Conservation (phyloP, 192 early-diverging fungal genomes). For the Phlyctochytrium planicorne region DNA sequence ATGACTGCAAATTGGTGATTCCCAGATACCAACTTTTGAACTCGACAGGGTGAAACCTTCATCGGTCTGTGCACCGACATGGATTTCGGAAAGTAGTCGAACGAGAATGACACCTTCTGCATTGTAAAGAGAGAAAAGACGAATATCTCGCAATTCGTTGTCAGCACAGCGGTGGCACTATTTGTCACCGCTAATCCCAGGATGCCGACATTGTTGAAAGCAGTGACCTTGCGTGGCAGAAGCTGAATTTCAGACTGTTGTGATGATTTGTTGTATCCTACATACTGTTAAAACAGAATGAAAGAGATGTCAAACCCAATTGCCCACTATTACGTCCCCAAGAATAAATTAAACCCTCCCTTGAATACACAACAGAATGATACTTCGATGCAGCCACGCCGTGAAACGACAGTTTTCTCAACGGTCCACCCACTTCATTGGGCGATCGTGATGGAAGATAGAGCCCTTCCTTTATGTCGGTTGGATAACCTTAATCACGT, state of each 20-base stretch:
- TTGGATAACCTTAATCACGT: slow-evolving; percentile 25
- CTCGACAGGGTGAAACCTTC: background rate
- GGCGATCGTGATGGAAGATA: slow-evolving; percentile 41
- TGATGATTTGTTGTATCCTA: no score
- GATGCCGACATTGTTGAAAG: slow-evolving; percentile 51
- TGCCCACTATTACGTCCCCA: slow-evolving; percentile 76
- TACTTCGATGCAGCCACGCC: slow-evolving; percentile 67
- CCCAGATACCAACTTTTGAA: slow-evolving; percentile 39
- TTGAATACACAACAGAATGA: slow-evolving; percentile 66
- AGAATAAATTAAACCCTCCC: slow-evolving; percentile 56
- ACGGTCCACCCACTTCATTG: slow-evolving; percentile 47
- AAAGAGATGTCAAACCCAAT: slow-evolving; percentile 59
- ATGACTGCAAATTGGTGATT: slow-evolving; percentile 45
- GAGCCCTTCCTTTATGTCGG: slow-evolving; percentile 36
- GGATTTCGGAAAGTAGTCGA: slow-evolving; percentile 9
- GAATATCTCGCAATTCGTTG: slow-evolving; percentile 53
- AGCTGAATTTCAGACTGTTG: no score
- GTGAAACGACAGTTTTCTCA: slow-evolving; percentile 53
- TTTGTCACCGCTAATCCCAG: slow-evolving; percentile 64
- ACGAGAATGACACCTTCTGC: slow-evolving; percentile 51
- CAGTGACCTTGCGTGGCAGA: slow-evolving; percentile 62
- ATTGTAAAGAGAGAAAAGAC: slow-evolving; percentile 55
- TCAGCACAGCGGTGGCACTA: slow-evolving; percentile 63
- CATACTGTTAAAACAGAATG: no score
- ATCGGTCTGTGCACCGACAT: slow-evolving; percentile 7